Conservation (phyloP, 2,329 filamentous ascomycete species). For the Helotiales sp. region DNA sequence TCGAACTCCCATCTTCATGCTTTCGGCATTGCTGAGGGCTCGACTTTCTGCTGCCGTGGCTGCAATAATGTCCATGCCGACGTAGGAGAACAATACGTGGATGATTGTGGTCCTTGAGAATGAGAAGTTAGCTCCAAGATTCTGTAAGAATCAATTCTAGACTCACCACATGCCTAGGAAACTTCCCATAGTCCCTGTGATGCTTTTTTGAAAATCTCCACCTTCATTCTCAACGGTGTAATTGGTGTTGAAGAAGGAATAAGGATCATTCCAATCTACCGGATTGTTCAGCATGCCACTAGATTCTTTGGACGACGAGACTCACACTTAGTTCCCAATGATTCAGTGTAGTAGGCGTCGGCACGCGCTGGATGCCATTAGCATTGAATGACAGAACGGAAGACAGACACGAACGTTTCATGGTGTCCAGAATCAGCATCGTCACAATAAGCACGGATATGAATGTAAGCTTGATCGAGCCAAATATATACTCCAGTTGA, state of each 20-base stretch:
- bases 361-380: constrained; percentile 31
- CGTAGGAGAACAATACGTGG: constrained; percentile 40
- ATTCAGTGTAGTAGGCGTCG: constrained; percentile 39
- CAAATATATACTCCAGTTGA: constrained; percentile 42
- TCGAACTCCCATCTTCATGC: constrained; percentile 42
- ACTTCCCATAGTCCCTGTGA: constrained; percentile 37
- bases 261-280: constrained; percentile 38
- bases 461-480: constrained; percentile 39
- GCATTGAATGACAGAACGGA: background rate
- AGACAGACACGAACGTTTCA: constrained; percentile 34
- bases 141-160: background rate
- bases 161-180: constrained; percentile 42
- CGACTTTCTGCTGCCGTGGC: constrained; percentile 40
- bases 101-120: constrained; percentile 38
- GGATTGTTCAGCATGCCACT: background rate
- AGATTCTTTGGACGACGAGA: background rate
- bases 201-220: constrained; percentile 32
- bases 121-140: background rate
- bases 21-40: constrained; percentile 38
- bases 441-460: constrained; percentile 39
- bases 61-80: constrained; percentile 42
- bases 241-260: constrained; percentile 39
- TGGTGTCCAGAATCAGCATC: constrained; percentile 40
- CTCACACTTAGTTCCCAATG: constrained; percentile 39
- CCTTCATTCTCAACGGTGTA: constrained; percentile 37